phyloP scores from a whole-genome alignment of 768 basidiomycete genomes.

The Podaxis sp. region DNA sequence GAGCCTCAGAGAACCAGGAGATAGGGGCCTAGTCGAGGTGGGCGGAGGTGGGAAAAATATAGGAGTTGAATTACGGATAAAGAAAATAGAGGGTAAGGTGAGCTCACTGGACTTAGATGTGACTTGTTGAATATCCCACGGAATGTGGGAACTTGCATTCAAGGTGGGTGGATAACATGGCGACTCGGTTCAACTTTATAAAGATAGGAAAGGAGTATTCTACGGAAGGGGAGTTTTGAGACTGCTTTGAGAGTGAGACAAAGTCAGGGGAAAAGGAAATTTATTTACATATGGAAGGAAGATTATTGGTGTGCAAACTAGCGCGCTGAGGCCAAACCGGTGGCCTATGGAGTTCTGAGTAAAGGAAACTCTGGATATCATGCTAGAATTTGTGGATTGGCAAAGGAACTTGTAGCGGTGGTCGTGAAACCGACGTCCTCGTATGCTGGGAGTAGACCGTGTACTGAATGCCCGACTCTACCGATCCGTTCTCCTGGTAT shows the following conservation, averaged over 20 bases:
- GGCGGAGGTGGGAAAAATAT: not conserved
- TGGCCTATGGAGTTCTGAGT: no score
- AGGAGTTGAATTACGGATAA: not conserved
- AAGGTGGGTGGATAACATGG: no score
- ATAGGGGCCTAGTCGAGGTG: not conserved
- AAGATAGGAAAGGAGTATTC: no score
- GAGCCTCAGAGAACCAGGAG: not conserved
- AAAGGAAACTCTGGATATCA: not conserved
- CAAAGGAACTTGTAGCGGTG: not conserved
- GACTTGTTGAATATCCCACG: no score
- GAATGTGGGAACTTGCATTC: no score
- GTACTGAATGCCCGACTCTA: not conserved
- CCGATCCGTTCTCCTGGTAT: not conserved
- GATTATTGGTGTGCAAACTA: no score
- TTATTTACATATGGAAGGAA: no score
- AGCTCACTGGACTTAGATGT: not conserved
- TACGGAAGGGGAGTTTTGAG: no score
- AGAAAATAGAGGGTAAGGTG: not conserved
- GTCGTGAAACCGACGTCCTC: not conserved
- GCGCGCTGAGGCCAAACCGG: no score
- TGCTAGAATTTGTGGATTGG: not conserved
- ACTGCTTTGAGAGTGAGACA: no score
- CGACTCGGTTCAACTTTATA: no score
- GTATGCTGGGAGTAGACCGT: not conserved
- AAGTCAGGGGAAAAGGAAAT: no score